These are phyloP conservation scores for Clarkia xantiana DNA, from an alignment of 345 rosid species.

Conservation along the genomic window DNA sequence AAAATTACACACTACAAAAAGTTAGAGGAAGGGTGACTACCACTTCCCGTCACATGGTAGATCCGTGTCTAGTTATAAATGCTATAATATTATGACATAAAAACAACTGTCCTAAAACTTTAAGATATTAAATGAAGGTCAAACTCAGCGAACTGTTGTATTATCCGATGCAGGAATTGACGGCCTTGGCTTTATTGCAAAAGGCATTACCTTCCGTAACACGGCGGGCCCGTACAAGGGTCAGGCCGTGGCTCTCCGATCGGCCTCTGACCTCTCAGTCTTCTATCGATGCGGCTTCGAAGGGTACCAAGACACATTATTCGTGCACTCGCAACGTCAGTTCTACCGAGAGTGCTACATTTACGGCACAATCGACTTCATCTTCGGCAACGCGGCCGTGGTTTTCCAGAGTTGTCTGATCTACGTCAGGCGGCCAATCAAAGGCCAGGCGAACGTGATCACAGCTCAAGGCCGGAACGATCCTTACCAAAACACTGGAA, in stretches of 20 bases:
- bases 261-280: conserved; percentile 75
- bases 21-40: no score
- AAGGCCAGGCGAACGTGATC: conserved; percentile 17
- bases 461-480: conserved; percentile 8
- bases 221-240: conserved; percentile 58
- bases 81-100: no score
- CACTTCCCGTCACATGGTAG: no score
- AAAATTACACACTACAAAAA: no score
- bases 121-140: no score
- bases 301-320: conserved; percentile 79
- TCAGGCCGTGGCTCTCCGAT: conserved; percentile 80
- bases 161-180: conserved; percentile 24
- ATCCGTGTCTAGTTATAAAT: no score
- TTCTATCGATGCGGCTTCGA: conserved; percentile 61
- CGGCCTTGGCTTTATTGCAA: conserved; percentile 56
- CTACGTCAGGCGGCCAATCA: conserved; percentile 35
- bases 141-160: no score
- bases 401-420: conserved; percentile 64
- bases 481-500: conserved; percentile 6
- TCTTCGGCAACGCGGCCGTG: conserved; percentile 80
- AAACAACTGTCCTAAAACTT: no score
- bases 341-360: conserved; percentile 64
- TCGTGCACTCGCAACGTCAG: conserved; percentile 75
- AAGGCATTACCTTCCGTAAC: conserved; percentile 61
- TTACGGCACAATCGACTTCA: conserved; percentile 75